A percentile compares a stretch with the other conserved stretches of the same genome.
Evolutionary conservation across 345 rosid species (phyloP).

Genomic region (Euclidium syriacum): DNA sequence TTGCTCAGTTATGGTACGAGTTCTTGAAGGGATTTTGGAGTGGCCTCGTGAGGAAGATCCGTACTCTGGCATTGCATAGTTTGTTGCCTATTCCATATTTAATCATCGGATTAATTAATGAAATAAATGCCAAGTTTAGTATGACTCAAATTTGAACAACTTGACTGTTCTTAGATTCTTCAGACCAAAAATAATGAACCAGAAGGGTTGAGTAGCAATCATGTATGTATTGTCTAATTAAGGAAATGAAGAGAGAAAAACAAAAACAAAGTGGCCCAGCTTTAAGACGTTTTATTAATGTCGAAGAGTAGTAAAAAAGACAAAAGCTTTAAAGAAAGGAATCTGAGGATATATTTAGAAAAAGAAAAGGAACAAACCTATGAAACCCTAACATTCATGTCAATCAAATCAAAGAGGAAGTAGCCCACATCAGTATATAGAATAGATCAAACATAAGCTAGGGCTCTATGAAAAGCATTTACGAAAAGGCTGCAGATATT

Average conservation of each 20-base stretch:
- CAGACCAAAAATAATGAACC: constrained; percentile 11
- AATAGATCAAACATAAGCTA: constrained; percentile 21
- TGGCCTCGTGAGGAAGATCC: constrained; percentile 67
- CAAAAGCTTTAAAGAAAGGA: constrained; percentile 30
- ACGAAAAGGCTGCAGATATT: constrained; percentile 21
- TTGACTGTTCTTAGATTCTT: not conserved
- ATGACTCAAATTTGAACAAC: not conserved
- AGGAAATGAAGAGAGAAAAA: constrained; percentile 14
- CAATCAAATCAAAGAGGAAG: constrained; percentile 43
- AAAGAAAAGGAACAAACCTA: constrained; percentile 31
- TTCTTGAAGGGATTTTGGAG: constrained; percentile 45
- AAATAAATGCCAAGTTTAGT: not conserved
- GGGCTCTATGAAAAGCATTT: constrained; percentile 16
- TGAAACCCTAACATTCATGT: constrained; percentile 40
- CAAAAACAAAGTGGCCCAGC: constrained; percentile 16
- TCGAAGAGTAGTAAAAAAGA: constrained; percentile 27
- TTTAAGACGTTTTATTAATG: constrained; percentile 7
- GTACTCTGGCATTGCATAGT: constrained; percentile 35
- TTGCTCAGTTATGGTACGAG: constrained; percentile 34
- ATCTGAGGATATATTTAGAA: constrained; percentile 31
- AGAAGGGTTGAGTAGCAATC: constrained; percentile 1
- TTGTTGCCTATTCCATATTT: constrained; percentile 37
- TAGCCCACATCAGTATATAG: constrained; percentile 18
- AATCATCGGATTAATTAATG: not conserved
- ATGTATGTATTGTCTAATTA: constrained; percentile 15